These are phyloP conservation scores for Poa annua DNA, from an alignment of 176 grass and related monocot species.

Conservation along the genomic window DNA sequence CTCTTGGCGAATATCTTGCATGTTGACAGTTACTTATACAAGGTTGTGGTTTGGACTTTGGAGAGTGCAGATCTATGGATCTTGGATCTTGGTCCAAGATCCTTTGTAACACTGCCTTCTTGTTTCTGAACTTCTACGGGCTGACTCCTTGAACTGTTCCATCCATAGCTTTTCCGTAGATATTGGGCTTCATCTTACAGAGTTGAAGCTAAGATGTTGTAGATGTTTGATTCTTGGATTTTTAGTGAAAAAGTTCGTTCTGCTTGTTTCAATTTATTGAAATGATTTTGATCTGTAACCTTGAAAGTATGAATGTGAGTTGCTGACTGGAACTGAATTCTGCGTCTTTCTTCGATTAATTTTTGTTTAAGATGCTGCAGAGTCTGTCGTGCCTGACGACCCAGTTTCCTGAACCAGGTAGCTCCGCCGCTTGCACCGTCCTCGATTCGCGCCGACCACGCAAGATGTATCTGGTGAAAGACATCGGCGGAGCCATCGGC, in stretches of 20 bases:
- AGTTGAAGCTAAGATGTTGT: neutral
- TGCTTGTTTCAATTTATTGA: neutral
- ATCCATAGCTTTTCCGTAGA: neutral
- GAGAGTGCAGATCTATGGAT: neutral
- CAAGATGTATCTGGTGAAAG: conserved; percentile 80
- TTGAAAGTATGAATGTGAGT: neutral
- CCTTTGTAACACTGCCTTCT: too few species aligned
- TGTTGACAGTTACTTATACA: too few species aligned
- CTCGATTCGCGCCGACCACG: neutral
- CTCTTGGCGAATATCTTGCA: too few species aligned
- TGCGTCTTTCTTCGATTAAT: neutral
- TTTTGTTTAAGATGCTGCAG: neutral
- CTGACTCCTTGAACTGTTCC: neutral
- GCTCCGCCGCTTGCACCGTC: neutral
- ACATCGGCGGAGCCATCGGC: conserved; percentile 68
- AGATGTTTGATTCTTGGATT: neutral
- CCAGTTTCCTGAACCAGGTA: conserved; percentile 2
- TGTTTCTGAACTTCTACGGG: neutral
- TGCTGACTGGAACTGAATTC: neutral
- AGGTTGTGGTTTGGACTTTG: too few species aligned
- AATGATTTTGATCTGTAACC: neutral
- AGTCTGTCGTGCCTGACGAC: neutral
- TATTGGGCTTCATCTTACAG: neutral
- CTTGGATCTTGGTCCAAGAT: neutral
- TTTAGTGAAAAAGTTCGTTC: neutral